Evolutionary conservation across 352 stramenopile genomes (phyloP).

Genomic region (Phytophthora sojae): DNA sequence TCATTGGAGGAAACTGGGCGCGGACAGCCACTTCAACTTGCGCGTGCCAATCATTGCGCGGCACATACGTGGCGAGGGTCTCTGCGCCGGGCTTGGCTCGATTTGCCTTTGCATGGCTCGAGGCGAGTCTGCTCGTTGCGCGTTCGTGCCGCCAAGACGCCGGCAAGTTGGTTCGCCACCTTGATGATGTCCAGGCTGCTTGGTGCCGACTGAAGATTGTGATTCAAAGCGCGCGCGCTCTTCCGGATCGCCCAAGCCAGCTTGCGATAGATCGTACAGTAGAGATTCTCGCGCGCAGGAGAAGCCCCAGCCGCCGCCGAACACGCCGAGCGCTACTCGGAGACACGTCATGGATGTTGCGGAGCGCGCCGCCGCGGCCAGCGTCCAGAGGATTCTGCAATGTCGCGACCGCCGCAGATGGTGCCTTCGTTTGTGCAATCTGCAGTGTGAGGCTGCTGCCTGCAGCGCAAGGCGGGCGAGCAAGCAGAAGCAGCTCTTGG

Average conservation of each 20-base stretch:
- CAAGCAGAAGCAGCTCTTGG: no score
- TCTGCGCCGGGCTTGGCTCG: background rate
- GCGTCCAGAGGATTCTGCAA: constrained; percentile 2
- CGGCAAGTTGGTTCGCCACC: background rate
- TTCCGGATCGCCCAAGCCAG: constrained; percentile 13
- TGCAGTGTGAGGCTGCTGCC: background rate
- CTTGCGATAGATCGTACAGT: background rate
- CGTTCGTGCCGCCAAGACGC: background rate
- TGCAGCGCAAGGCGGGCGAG: background rate
- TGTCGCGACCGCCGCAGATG: constrained; percentile 10
- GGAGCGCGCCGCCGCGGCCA: background rate
- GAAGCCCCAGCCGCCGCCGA: background rate
- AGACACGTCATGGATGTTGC: constrained; percentile 1
- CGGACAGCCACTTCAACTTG: constrained; percentile 13
- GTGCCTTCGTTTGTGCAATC: constrained; percentile 15
- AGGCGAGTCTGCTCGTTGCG: no score
- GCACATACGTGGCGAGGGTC: constrained; percentile 9
- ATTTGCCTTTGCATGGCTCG: background rate
- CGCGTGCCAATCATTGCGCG: constrained; percentile 5
- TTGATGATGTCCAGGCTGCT: constrained; percentile 16
- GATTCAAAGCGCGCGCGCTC: constrained; percentile 14
- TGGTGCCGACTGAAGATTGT: constrained; percentile 10
- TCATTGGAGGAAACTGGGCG: constrained; percentile 6
- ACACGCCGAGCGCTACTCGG: constrained; percentile 2
- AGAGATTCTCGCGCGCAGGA: background rate